Evolutionary conservation across 768 basidiomycete genomes (phyloP), one percentile per base, ranked within the genome.

Genomic region (Hebeloma cylindrosporum): DNA sequence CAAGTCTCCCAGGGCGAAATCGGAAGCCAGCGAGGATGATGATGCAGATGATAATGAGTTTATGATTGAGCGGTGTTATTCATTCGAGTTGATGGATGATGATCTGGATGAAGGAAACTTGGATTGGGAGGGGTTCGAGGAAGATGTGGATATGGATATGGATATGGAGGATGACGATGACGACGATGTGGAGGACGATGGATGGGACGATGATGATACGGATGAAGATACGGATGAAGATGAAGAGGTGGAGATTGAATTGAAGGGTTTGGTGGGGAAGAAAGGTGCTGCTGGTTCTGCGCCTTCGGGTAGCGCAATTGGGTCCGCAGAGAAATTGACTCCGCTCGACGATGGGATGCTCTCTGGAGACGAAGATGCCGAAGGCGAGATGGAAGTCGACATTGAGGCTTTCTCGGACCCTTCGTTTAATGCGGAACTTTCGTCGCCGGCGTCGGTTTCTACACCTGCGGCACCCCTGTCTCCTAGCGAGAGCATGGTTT

Each of bases 361-460:
- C 6, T 40, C 48, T 2, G 53, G 45, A 16, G 58, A 62, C 14
- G 54, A 58, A 30, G 64, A 65, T 37, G 57, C 54, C 1, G 64
- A 65, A 16, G 66, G 63, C n/a, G 66, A 63, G 40, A 62, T 62
- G 21, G 67, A 65, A 39, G 53, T 57, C 7, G 67, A 66, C 14
- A 60, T 65, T 20, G 66, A 66, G 43, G 61, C 65, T 7, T 64
- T 59, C 34, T 54, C 59, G 5, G 69, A 71, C 33, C 69, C 69
- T 6, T 62, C 64, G 11, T 71, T 68, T 45, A 68, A 69, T 17
- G 59, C 64, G 1, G 68, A 67, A 50, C 53, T 70, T n/a, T 66
- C 64, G 5, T 62, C 60, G 21, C 61, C 56, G 3, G 53, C 51
- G 0, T 51, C 56, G 16, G 47, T 55, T 0, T 43, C 43, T 1